phyloP scores from a whole-genome alignment of 192 early-diverging fungal species.

The Coemansia sp. region DNA sequence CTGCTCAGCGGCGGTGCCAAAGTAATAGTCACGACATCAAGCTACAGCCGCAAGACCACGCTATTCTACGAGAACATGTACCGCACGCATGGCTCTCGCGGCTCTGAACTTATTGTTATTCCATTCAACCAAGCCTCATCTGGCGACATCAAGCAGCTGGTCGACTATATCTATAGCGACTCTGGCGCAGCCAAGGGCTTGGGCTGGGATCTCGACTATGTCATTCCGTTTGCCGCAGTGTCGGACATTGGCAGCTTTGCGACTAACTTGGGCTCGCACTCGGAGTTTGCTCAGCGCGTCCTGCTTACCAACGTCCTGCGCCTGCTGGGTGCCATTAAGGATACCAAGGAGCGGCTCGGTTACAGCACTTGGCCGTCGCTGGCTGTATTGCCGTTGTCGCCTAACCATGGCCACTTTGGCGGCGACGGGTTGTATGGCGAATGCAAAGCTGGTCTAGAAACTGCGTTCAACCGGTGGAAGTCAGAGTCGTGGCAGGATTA shows the following conservation, averaged over 20 bases:
- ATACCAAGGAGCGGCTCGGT: constrained; percentile 71
- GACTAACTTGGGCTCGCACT: constrained; percentile 69
- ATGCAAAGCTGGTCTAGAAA: constrained; percentile 88
- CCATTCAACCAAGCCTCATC: constrained; percentile 92
- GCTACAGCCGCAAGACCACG: constrained; percentile 72
- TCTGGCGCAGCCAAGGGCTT: constrained; percentile 55
- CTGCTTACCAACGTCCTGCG: constrained; percentile 93
- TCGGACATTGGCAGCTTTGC: constrained; percentile 79
- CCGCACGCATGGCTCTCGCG: constrained; percentile 77
- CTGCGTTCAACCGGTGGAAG: constrained; percentile 84
- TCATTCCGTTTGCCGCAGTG: constrained; percentile 93
- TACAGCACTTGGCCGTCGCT: constrained; percentile 80
- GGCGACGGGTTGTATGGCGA: constrained; percentile 90
- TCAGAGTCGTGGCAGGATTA: constrained; percentile 85
- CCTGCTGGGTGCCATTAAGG: constrained; percentile 79
- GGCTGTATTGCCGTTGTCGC: constrained; percentile 84
- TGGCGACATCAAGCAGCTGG: constrained; percentile 71
- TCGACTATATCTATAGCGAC: constrained; percentile 79
- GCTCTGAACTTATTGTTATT: constrained; percentile 80
- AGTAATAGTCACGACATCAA: constrained; percentile 88
- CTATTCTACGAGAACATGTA: constrained; percentile 88
- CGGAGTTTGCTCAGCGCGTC: constrained; percentile 86
- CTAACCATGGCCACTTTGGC: constrained; percentile 93
- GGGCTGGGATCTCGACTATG: constrained; percentile 81
- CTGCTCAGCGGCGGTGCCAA: constrained; percentile 85